These are phyloP conservation scores for Ilyonectria sp. DNA, from an alignment of 2,329 filamentous ascomycete species.

Conservation along the genomic window DNA sequence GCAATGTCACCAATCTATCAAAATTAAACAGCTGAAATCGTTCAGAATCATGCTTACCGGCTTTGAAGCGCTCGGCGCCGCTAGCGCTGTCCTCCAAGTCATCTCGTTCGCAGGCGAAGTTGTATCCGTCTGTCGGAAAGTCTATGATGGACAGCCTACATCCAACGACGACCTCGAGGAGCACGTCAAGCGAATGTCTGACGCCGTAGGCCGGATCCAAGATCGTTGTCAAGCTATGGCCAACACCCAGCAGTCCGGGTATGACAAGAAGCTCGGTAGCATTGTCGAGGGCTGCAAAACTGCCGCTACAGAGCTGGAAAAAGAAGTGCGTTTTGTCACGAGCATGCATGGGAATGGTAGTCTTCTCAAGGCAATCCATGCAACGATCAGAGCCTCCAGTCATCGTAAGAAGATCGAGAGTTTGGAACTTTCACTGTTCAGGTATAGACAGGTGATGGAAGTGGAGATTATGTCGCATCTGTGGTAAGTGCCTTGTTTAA, in stretches of 20 bases:
- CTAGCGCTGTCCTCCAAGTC: conserved; percentile 34
- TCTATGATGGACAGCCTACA: conserved; percentile 20
- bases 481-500: conserved; percentile 1
- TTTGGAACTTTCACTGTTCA: background rate
- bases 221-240: background rate
- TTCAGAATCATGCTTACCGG: background rate
- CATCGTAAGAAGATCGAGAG: conserved; percentile 23
- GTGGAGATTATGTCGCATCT: conserved; percentile 8
- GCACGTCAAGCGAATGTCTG: background rate
- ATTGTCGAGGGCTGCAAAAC: conserved; percentile 7
- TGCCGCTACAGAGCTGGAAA: conserved; percentile 7
- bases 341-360: background rate
- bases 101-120: conserved; percentile 22
- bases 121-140: background rate
- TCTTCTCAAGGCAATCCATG: background rate
- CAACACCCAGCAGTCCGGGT: background rate
- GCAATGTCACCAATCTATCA: background rate
- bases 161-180: conserved; percentile 8
- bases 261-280: background rate
- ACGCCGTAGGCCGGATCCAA: background rate
- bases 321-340: background rate
- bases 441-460: conserved; percentile 20
- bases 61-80: conserved; percentile 29
- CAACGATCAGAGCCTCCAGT: background rate
- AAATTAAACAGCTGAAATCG: background rate